Evolutionary conservation across 2,329 filamentous ascomycete genomes (phyloP).

Genomic region (Chaetomiaceae sp.): DNA sequence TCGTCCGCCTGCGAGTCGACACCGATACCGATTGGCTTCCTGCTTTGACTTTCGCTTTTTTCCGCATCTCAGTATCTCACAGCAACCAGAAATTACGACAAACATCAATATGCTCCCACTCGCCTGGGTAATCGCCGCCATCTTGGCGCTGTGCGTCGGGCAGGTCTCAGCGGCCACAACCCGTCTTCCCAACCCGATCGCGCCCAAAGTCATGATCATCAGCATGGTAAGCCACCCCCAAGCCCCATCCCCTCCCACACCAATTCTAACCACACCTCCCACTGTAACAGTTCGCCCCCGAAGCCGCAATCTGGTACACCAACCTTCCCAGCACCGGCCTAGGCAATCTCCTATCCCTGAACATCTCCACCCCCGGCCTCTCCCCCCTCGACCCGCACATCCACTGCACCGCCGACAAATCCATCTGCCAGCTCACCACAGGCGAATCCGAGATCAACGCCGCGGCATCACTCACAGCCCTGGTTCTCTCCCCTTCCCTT

Average conservation of each 20-base stretch:
- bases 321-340: not conserved
- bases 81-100: no score
- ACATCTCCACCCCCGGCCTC: conserved; percentile 56
- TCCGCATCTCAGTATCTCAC: no score
- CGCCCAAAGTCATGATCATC: not conserved
- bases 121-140: not conserved
- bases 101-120: not conserved
- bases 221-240: not conserved
- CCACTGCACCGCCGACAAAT: conserved; percentile 52
- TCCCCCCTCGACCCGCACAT: conserved; percentile 62
- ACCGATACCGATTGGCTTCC: no score
- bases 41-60: no score
- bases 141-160: not conserved
- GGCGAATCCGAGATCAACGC: not conserved
- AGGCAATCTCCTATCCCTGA: conserved; percentile 52
- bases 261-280: not conserved
- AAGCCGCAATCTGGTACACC: not conserved
- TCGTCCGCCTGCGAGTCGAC: no score
- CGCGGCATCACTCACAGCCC: not conserved
- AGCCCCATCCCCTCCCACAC: not conserved
- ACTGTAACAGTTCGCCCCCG: not conserved
- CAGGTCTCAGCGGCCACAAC: not conserved
- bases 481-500: not conserved
- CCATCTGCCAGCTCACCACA: not conserved
- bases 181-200: not conserved